Evolutionary conservation across 2,329 filamentous ascomycete genomes (phyloP).

Genomic region (Penicillium sp.): DNA sequence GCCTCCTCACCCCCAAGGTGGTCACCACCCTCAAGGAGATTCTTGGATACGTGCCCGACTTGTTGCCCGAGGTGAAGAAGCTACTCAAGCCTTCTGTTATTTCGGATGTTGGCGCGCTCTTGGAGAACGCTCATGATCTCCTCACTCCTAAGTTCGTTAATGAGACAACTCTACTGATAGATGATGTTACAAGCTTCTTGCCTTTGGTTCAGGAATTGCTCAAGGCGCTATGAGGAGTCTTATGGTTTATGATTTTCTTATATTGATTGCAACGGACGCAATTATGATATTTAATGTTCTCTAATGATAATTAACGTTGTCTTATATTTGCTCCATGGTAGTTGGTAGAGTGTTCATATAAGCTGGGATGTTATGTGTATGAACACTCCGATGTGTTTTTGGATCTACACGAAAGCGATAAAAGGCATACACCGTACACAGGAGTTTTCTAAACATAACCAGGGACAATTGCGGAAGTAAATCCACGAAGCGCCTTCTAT

Average conservation of each 20-base stretch:
- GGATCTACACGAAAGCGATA: too few relatives aligned
- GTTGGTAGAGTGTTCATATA: too few relatives aligned
- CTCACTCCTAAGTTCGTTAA: conserved; percentile 32
- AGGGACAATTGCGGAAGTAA: too few relatives aligned
- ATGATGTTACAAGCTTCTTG: conserved; percentile 21
- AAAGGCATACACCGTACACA: too few relatives aligned
- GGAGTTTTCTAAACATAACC: too few relatives aligned
- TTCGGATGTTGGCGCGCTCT: conserved; percentile 24
- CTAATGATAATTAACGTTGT: conserved; percentile 13
- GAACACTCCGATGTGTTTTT: too few relatives aligned
- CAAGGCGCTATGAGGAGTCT: conserved; percentile 18
- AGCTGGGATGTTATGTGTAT: too few relatives aligned
- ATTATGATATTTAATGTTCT: conserved; percentile 11
- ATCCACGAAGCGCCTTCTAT: too few relatives aligned
- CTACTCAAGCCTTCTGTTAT: conserved; percentile 28
- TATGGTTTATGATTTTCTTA: conserved; percentile 11
- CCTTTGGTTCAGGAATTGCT: conserved; percentile 22
- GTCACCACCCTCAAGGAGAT: conserved; percentile 30
- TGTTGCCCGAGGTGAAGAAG: conserved; percentile 31
- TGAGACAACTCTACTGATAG: conserved; percentile 22
- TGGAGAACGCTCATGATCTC: conserved; percentile 31
- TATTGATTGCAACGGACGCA: conserved; percentile 7
- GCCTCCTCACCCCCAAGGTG: conserved; percentile 30
- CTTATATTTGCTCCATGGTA: not conserved
- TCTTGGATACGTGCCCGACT: conserved; percentile 26